Base-by-base conservation (phyloP, 768 basidiomycete genomes). In the Xanthoconium stramineum region DNA sequence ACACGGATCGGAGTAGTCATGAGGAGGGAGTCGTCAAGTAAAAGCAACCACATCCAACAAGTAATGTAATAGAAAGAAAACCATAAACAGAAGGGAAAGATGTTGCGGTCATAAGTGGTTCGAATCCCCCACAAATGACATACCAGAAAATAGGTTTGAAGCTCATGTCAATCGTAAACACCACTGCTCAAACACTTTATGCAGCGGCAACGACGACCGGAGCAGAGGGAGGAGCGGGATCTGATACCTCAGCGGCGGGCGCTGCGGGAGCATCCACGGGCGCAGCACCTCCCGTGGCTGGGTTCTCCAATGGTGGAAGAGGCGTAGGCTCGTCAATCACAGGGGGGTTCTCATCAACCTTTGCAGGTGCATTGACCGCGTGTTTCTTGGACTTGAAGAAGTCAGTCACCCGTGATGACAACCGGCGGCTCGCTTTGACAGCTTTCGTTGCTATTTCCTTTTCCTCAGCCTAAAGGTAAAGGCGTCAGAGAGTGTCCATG, bases 341-440 rank as follows among this genome's bases (percentile, higher is more conserved):
- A 61, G 93, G 92, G 38, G 93, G 91, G 71, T 91, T 80, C 78
- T 93, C 90, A 60, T 92, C 88, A 55, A 94, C 89, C 80, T 92
- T 94, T 45, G 90, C 79, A 53, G 91, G 83, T 7, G 85, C 68
- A 12, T 79, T 67, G 36, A 84, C 81, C 67, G 89, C 86, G 14
- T 74, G 62, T 75, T 84, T 76, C 77, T 81, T 89, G 53, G 80
- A 47, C 80, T 87, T 92, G 84, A 95, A 91, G 73, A 95, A 81
- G 51, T 88, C 88, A 51, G 80, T 81, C 42, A 96, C 84, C 20
- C 91, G 90, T 28, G 88, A 81, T 43, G 94, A 95, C 57, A 96
- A 75, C 59, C 93, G 91, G 60, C 93, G 91, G 53, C 82, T 76
- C 55, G 91, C 84, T 72, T 94, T 94, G 56, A 68, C 52, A 15